These are phyloP conservation scores for Triticum turgidum DNA, from an alignment of 176 grass and related monocot species.

Conservation along the genomic window DNA sequence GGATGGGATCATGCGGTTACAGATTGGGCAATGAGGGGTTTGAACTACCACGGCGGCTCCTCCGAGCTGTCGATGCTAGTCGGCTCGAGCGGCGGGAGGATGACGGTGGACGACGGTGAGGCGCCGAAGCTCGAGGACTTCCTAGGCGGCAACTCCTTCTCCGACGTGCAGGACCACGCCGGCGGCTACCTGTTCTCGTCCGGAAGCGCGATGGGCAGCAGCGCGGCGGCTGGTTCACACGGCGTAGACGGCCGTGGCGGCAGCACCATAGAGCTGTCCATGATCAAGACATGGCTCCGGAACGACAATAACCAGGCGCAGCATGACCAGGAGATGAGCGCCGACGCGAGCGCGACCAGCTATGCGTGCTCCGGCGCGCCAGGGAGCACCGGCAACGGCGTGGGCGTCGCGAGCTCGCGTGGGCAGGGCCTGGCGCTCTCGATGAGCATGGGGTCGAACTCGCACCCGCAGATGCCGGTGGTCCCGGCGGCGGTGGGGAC, in stretches of 20 bases:
- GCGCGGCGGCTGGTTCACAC: neutral
- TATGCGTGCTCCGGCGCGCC: constrained; percentile 37
- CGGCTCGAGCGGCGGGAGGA: constrained; percentile 67
- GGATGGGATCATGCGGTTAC: constrained; percentile 18
- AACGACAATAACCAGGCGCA: constrained; percentile 55
- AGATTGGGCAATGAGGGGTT: constrained; percentile 92
- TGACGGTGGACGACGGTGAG: constrained; percentile 50
- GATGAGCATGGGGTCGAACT: constrained; percentile 73
- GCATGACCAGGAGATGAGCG: constrained; percentile 53
- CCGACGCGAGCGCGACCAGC: constrained; percentile 58
- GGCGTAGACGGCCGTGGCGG: constrained; percentile 30
- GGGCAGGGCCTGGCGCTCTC: constrained; percentile 74
- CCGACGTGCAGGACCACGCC: constrained; percentile 66
- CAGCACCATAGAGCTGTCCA: constrained; percentile 82
- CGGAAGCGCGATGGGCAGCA: constrained; percentile 37
- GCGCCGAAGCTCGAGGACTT: constrained; percentile 93
- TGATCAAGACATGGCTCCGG: constrained; percentile 95
- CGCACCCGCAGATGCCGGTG: constrained; percentile 43
- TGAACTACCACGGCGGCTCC: constrained; percentile 67
- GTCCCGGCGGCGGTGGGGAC: constrained; percentile 9
- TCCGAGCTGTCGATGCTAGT: constrained; percentile 97
- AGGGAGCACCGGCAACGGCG: constrained; percentile 31
- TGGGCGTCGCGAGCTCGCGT: constrained; percentile 36
- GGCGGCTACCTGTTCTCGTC: constrained; percentile 61
- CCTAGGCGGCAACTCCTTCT: constrained; percentile 87